Conservation (phyloP, 2,329 filamentous ascomycete species). For the Fusarium newnesense region DNA sequence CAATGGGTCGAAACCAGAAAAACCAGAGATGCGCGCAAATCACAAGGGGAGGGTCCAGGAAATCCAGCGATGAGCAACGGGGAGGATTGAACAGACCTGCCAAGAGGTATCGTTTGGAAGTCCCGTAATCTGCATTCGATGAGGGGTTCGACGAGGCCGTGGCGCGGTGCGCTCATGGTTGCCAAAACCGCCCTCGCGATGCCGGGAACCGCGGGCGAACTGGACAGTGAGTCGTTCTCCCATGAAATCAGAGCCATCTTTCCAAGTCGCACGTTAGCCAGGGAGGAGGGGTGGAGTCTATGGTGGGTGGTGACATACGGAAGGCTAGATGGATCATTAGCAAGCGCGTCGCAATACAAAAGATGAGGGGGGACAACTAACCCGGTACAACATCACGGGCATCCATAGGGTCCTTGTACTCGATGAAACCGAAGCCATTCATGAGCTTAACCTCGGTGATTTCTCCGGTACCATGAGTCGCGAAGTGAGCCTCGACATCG, state of each 20-base stretch:
- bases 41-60: conserved; percentile 51
- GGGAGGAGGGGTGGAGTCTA: conserved; percentile 20
- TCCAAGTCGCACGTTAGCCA: conserved; percentile 40
- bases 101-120: conserved; percentile 99
- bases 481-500: conserved; percentile 96
- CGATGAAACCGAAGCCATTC: conserved; percentile 99
- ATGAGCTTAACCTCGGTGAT: conserved; percentile 99
- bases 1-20: conserved; percentile 43
- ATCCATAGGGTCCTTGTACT: conserved; percentile 99
- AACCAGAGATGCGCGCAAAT: conserved; percentile 47
- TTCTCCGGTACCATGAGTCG: conserved; percentile 93
- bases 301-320: conserved; percentile 61
- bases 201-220: conserved; percentile 88
- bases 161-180: conserved; percentile 67
- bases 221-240: conserved; percentile 97
- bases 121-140: conserved; percentile 97
- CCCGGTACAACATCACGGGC: conserved; percentile 98
- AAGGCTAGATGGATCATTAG: conserved; percentile 59
- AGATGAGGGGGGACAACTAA: conserved; percentile 59
- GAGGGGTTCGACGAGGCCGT: conserved; percentile 91
- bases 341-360: conserved; percentile 29
- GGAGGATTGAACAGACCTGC: conserved; percentile 90
- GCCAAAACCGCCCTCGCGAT: conserved; percentile 61
- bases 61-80: conserved; percentile 64
- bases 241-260: conserved; percentile 98